Base-by-base conservation (phyloP, 345 rosid species). In the Raphanus sativus region DNA sequence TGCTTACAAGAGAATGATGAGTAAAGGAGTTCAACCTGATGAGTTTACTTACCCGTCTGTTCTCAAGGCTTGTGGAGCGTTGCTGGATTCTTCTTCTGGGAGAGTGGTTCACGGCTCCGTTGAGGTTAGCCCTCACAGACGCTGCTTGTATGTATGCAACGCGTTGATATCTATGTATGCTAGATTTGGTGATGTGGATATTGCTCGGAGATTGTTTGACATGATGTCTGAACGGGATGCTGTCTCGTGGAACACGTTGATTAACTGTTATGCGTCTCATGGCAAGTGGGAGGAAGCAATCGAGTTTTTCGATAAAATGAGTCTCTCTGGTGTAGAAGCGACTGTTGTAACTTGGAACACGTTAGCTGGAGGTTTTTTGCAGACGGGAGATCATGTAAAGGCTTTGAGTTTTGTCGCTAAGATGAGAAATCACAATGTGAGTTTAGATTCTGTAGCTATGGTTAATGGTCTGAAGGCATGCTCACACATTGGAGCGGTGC, bases 231-330 rank as follows among this genome's bases (percentile, higher is more conserved):
- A 82, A 59, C 87, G 85, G 76, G 96, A 92, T 80, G 83, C 79
- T 67, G 88, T 92, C 60, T 87, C 96, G 67, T 92, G 98, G 98
- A 92, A 90, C 72, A 75, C 91, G 2, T 77, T 90, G 62, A 86
- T 92, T 33, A 69, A 80, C 64, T 80, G 74, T 77, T 92, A 89
- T 83, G 89, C 89, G 28, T 86, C 85, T 15, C 83, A 78, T 56
- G 86, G 89, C n/a, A 74, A 82, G 76, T 88, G 88, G 86, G 77
- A 76, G 67, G 86, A 89, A 82, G 93, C 97, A 17, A 65, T 84
- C 65, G 74, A 77, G 54, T 66, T 90, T 48, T 87, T 84, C 76
- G 82, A 79, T 16, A 68, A 75, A 76, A 89, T 90, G 94, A 76
- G 25, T 62, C 21, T 28, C 16, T 80, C 76, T 29, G 86, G 86